phyloP scores from a whole-genome alignment of 2,329 filamentous ascomycete species.

The Aspergillus chevalieri region DNA sequence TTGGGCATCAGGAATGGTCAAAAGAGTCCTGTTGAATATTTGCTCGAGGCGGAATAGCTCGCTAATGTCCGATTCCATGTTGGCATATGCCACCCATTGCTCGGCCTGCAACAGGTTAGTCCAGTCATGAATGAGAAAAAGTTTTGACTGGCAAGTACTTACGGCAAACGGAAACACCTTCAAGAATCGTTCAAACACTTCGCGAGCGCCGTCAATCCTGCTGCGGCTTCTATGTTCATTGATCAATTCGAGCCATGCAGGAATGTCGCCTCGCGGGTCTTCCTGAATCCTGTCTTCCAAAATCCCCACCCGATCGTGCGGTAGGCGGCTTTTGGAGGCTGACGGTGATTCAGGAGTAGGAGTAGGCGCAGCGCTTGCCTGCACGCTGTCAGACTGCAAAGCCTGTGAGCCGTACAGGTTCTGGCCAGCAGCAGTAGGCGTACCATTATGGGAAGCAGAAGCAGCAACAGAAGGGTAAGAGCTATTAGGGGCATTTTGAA shows the following conservation, averaged over 20 bases:
- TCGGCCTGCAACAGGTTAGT: constrained; percentile 62
- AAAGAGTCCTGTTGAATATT: constrained; percentile 74
- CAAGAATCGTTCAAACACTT: constrained; percentile 78
- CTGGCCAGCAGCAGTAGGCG: constrained; percentile 30
- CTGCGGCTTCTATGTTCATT: constrained; percentile 74
- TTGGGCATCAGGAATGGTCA: constrained; percentile 72
- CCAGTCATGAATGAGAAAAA: constrained; percentile 4
- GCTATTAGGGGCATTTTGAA: constrained; percentile 47
- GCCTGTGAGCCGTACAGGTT: constrained; percentile 31
- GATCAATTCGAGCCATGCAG: constrained; percentile 86
- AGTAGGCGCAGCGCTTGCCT: constrained; percentile 34
- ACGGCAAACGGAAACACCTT: constrained; percentile 85
- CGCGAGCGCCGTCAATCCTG: constrained; percentile 73
- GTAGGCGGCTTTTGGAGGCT: constrained; percentile 49
- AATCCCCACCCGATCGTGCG: constrained; percentile 68
- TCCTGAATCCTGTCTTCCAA: constrained; percentile 88
- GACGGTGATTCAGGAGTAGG: constrained; percentile 41
- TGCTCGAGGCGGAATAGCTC: constrained; percentile 74
- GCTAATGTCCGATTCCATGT: constrained; percentile 82
- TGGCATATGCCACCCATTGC: constrained; percentile 81
- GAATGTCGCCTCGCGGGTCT: constrained; percentile 85
- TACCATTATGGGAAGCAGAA: constrained; percentile 41
- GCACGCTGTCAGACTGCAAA: constrained; percentile 22
- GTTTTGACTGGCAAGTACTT: constrained; percentile 42
- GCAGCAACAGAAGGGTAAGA: constrained; percentile 43